Percentiles rank a stretch among this genome's conserved stretches.
These are phyloP conservation scores for Suhomyces bokatorum DNA, from an alignment of 1,139 yeast genomes.

Conservation along the genomic window DNA sequence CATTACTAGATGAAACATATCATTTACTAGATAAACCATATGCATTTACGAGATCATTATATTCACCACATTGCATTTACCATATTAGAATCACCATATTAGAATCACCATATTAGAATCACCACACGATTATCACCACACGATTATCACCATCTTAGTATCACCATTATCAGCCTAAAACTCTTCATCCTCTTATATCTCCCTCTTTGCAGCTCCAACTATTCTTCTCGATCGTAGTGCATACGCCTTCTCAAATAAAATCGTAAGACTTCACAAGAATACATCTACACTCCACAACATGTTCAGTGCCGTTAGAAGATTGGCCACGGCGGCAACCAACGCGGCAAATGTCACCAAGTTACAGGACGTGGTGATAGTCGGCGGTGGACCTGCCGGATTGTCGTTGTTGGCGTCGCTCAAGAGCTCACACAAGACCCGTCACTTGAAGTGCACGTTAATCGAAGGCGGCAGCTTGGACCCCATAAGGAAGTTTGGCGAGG, in stretches of 20 bases:
- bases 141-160: no score
- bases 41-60: no score
- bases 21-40: no score
- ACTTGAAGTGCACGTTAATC: slow-evolving; percentile 64
- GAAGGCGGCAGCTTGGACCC: slow-evolving; percentile 67
- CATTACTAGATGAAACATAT: no score
- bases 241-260: slow-evolving; percentile 1
- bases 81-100: no score
- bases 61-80: no score
- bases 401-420: slow-evolving; percentile 80
- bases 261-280: slow-evolving; percentile 2
- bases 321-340: slow-evolving; percentile 7
- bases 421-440: slow-evolving; percentile 59
- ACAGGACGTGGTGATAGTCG: slow-evolving; percentile 82
- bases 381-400: slow-evolving; percentile 98
- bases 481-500: slow-evolving; percentile 50
- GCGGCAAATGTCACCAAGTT: slow-evolving; percentile 13
- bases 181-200: no score
- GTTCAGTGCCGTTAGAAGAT: slow-evolving; percentile 9
- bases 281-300: not conserved
- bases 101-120: no score
- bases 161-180: no score
- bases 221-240: slow-evolving; percentile 1
- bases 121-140: no score
- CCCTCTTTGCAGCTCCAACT: no score